phyloP scores from a whole-genome alignment of 2,329 filamentous ascomycete genomes.

The Nothomitra cinnamomea region DNA sequence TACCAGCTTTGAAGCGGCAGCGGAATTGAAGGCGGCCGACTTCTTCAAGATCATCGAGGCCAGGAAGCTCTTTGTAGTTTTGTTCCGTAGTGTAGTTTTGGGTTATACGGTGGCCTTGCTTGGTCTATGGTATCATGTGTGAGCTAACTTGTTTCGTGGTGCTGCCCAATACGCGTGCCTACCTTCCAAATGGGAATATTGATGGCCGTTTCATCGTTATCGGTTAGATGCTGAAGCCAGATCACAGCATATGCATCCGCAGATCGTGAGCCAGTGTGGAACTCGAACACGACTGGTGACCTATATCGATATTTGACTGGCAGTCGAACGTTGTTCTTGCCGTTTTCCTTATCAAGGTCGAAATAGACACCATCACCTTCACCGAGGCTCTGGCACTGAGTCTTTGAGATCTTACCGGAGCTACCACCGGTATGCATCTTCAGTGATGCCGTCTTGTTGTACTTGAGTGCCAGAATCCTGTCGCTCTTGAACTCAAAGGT shows the following conservation, averaged over 20 bases:
- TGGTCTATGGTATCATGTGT: slow-evolving; percentile 28
- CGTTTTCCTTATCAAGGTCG: slow-evolving; percentile 21
- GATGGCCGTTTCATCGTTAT: slow-evolving; percentile 60
- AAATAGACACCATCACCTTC: slow-evolving; percentile 44
- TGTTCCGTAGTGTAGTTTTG: slow-evolving; percentile 85
- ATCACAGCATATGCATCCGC: slow-evolving; percentile 61
- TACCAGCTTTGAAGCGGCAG: slow-evolving; percentile 75
- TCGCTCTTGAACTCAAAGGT: slow-evolving; percentile 77
- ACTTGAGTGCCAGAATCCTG: slow-evolving; percentile 46
- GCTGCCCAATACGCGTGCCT: too few species aligned
- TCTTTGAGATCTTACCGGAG: slow-evolving; percentile 48
- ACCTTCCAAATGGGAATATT: slow-evolving; percentile 75
- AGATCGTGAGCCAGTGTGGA: slow-evolving; percentile 54
- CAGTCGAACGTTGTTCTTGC: slow-evolving; percentile 44
- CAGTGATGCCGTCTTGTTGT: slow-evolving; percentile 47
- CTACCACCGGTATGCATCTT: slow-evolving; percentile 73
- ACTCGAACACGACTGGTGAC: slow-evolving; percentile 77
- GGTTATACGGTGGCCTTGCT: slow-evolving; percentile 55
- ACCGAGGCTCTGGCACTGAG: slow-evolving; percentile 40
- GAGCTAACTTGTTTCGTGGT: too few species aligned
- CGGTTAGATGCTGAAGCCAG: slow-evolving; percentile 73
- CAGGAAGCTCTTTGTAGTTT: slow-evolving; percentile 51
- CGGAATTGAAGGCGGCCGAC: slow-evolving; percentile 68
- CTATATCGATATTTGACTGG: slow-evolving; percentile 85
- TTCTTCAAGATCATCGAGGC: slow-evolving; percentile 59